phyloP scores from a whole-genome alignment of 2,329 filamentous ascomycete genomes.

The Colletotrichum agaves region DNA sequence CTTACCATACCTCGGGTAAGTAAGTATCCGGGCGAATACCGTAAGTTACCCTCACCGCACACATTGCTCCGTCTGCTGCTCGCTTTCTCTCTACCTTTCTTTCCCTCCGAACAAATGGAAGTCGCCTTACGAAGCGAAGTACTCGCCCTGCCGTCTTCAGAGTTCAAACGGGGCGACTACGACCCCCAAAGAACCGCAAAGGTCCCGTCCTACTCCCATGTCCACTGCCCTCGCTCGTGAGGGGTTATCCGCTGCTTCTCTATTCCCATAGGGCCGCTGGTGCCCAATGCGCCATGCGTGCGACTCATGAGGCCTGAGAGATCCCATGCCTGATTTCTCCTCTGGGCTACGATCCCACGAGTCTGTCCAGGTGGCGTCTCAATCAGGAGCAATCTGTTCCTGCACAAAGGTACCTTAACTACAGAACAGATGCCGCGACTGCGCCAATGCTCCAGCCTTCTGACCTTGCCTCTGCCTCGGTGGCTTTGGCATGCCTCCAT shows the following conservation, averaged over 20 bases:
- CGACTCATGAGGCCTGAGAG: slow-evolving; percentile 39
- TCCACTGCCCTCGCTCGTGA: slow-evolving; percentile 17
- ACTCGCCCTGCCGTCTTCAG: not conserved
- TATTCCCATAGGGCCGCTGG: slow-evolving; percentile 33
- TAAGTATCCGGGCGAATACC: not conserved
- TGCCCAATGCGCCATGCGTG: slow-evolving; percentile 44
- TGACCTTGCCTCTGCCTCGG: slow-evolving; percentile 20
- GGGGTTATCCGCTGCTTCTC: slow-evolving; percentile 24
- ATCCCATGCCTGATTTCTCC: slow-evolving; percentile 41
- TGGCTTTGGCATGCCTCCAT: slow-evolving; percentile 7
- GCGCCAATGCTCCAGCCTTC: slow-evolving; percentile 16
- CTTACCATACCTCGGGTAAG: not conserved
- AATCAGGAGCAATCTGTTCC: no score
- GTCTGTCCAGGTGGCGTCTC: not conserved
- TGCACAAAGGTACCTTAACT: no score
- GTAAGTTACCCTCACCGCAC: no score
- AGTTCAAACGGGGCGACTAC: slow-evolving; percentile 24
- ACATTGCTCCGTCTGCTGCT: slow-evolving; percentile 23
- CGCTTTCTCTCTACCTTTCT: not conserved
- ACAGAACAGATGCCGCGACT: not conserved
- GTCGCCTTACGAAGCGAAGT: not conserved
- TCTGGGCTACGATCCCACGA: not conserved
- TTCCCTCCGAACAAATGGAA: not conserved
- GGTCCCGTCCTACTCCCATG: not conserved
- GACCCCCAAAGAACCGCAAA: slow-evolving; percentile 8